phyloP scores from a whole-genome alignment of 192 early-diverging fungal genomes.

The Phlyctochytrium arcticum region DNA sequence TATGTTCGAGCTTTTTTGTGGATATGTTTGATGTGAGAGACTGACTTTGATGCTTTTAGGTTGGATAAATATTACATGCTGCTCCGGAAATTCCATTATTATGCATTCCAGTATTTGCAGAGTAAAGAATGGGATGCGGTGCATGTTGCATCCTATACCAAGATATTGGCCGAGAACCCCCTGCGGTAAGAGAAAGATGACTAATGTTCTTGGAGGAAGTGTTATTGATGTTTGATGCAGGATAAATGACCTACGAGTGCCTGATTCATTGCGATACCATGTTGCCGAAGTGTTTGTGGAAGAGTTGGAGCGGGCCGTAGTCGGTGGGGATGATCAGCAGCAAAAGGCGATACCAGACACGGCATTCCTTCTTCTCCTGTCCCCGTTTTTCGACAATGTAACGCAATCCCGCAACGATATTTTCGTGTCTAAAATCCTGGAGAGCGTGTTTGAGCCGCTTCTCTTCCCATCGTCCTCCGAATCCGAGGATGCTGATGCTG shows the following conservation, averaged over 20 bases:
- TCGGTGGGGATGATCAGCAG: slow-evolving; percentile 22
- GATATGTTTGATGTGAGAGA: not conserved
- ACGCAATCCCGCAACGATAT: slow-evolving; percentile 45
- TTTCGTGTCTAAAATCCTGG: slow-evolving; percentile 25
- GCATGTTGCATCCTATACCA: slow-evolving; percentile 46
- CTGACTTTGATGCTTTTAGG: slow-evolving; percentile 32
- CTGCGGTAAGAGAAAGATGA: slow-evolving; percentile 44
- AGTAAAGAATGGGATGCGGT: slow-evolving; percentile 53
- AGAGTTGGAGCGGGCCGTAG: slow-evolving; percentile 62
- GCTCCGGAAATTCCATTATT: slow-evolving; percentile 58
- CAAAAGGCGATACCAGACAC: not conserved
- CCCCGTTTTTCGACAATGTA: slow-evolving; percentile 50
- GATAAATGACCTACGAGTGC: slow-evolving; percentile 53
- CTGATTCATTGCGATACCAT: slow-evolving; percentile 69
- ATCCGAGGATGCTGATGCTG: slow-evolving; percentile 32
- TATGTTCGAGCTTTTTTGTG: slow-evolving; percentile 17
- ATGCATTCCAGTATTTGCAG: slow-evolving; percentile 61
- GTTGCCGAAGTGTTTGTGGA: slow-evolving; percentile 66
- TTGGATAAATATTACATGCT: slow-evolving; percentile 77
- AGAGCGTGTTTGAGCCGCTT: slow-evolving; percentile 46
- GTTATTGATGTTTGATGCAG: slow-evolving; percentile 28
- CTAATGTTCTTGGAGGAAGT: not conserved
- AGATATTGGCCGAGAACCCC: slow-evolving; percentile 54
- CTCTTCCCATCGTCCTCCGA: no score
- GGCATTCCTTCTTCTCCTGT: slow-evolving; percentile 38